Evolutionary conservation across 73 alveolate species (phyloP).

Genomic region (Tetrahymena malaccensis): DNA sequence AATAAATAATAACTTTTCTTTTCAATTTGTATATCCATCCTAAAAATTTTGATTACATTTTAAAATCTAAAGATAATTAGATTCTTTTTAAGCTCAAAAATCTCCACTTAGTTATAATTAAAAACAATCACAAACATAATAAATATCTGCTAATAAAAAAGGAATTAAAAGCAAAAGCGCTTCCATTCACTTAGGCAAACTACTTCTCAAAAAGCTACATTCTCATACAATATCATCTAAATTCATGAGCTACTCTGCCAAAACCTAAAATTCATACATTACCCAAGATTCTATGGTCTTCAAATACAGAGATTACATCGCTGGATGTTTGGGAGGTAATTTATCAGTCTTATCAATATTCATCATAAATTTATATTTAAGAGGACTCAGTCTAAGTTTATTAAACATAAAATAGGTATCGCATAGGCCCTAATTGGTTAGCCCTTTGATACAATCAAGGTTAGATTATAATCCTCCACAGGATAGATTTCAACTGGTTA

Average conservation of each 20-base stretch:
- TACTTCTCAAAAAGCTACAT: neutral
- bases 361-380: neutral
- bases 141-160: neutral
- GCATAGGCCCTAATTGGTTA: conserved; percentile 28
- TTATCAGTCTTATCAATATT: neutral
- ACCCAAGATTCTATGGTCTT: neutral
- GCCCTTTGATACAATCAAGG: conserved; percentile 48
- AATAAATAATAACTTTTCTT: neutral
- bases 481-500: neutral
- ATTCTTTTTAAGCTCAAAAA: neutral
- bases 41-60: neutral
- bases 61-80: no score
- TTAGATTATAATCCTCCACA: conserved; percentile 18
- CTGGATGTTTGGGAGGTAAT: neutral
- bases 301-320: neutral
- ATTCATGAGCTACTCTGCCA: neutral
- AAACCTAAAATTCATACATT: neutral
- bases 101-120: neutral
- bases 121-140: neutral
- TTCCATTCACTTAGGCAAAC: neutral
- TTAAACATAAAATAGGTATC: neutral
- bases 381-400: neutral
- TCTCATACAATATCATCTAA: neutral
- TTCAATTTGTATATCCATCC: neutral
- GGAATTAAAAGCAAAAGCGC: neutral